Evolutionary conservation across 139 green algal species (phyloP), one percentile per base, ranked within the genome.

Genomic region (Chlorella sp.): DNA sequence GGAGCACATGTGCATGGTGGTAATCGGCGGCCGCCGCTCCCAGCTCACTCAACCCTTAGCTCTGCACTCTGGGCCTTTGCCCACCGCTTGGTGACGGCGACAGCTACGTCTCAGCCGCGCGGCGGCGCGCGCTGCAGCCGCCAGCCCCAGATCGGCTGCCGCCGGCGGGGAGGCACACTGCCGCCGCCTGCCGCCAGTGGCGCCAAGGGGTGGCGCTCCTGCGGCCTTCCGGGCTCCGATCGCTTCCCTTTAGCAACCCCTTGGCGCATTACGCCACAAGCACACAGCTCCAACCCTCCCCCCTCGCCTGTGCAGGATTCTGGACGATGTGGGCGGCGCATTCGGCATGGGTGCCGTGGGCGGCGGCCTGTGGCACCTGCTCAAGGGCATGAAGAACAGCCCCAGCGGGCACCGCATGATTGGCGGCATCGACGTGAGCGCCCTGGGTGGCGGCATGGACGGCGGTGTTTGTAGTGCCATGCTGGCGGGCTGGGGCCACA

Each of bases 291-390:
- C 3, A 48, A 36, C 51, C 16, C 16, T 11, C 46, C 51, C 24
- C 13, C 51, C 51, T 24, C 32, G 3, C n/a, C 48, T 38, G 20
- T 80, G 60, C 87, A 93, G 97, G 60, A 99, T 99, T 40, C 74
- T 99, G 17, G 98, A 99, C 84, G 97, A 99, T 86, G 93, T 99
- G 41, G 97, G 97, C 34, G 95, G 97, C 46, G 97, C 97, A 0
- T 99, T 99, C 87, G 97, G 95, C n/a, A 99, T 99, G 97, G 97
- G 97, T 36, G 97, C 95, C 26, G 92, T 99, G 11, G 97, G 97
- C 43, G 97, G 97, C 65, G 96, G 97, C 13, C 67, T 97, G 1
- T 99, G 94, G 94, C 95, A 99, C 82, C 83, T 97, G 24, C 84
- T 98, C 62, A 98, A 97, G 81, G 97, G 97, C 41, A 86, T 94